Conservation (phyloP, 441 rosid species). For the Adansonia grandidieri region DNA sequence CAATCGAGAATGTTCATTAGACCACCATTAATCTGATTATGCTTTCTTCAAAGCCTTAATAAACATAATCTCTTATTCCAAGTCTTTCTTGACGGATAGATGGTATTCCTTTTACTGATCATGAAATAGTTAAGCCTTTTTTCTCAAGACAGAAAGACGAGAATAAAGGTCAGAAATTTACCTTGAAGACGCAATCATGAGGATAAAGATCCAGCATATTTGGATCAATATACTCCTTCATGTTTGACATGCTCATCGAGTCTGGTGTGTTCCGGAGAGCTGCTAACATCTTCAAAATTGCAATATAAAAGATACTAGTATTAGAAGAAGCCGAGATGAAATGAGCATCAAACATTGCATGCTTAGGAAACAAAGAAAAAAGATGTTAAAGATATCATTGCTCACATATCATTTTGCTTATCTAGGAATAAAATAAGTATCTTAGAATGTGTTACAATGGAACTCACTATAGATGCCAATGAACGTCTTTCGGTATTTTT, state of each 20-base stretch:
- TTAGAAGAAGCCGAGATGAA: constrained; percentile 19
- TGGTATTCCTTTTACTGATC: not conserved
- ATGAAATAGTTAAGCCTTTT: not conserved
- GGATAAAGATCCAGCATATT: constrained; percentile 91
- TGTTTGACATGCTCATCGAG: constrained; percentile 66
- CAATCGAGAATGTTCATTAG: not conserved
- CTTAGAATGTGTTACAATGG: constrained; percentile 19
- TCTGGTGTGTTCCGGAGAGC: constrained; percentile 76
- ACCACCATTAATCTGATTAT: not conserved
- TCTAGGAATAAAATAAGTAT: constrained; percentile 18
- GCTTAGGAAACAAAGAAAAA: not conserved
- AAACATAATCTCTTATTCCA: not conserved
- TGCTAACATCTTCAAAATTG: constrained; percentile 77
- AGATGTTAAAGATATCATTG: not conserved
- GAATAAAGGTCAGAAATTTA: constrained; percentile 28
- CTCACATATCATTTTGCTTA: not conserved
- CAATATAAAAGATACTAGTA: constrained; percentile 23
- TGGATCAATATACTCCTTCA: constrained; percentile 77
- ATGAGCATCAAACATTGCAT: not conserved
- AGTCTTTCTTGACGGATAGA: not conserved
- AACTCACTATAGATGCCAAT: constrained; percentile 80
- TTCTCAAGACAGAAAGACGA: not conserved
- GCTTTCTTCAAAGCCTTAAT: not conserved
- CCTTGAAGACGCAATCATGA: constrained; percentile 91
- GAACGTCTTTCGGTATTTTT: constrained; percentile 86